Evolutionary conservation across 2,329 filamentous ascomycete genomes (phyloP).

Genomic region (Calonectria pauciramosa): DNA sequence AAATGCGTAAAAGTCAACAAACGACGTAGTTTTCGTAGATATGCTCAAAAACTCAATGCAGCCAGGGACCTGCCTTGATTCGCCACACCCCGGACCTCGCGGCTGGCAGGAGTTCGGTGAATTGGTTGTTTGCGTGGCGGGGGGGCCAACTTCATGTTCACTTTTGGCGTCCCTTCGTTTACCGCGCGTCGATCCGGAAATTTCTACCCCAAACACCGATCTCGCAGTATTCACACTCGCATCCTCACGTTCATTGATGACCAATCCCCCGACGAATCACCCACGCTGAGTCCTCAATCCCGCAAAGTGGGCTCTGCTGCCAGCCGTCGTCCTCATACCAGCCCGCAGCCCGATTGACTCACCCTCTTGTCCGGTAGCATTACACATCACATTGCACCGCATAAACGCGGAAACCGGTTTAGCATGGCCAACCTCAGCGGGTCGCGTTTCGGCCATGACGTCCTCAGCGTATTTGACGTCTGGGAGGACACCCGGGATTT

Average conservation of each 20-base stretch:
- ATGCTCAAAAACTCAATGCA: slow-evolving; percentile 7
- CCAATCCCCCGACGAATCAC: neutral
- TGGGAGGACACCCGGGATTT: slow-evolving; percentile 48
- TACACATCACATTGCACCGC: neutral
- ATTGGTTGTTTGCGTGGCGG: slow-evolving; percentile 1
- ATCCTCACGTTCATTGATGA: neutral
- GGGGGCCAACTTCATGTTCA: neutral
- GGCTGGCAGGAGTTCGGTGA: neutral
- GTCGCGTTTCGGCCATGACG: slow-evolving; percentile 42
- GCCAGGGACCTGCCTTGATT: slow-evolving; percentile 9
- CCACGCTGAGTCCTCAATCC: neutral
- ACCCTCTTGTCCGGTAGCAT: neutral
- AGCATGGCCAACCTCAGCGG: slow-evolving; percentile 29
- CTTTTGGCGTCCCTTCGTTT: neutral
- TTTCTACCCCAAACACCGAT: slow-evolving; percentile 13
- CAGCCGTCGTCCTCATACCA: neutral
- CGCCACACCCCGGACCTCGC: neutral
- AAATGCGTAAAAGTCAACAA: neutral
- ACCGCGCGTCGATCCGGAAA: slow-evolving; percentile 11
- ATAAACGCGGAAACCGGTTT: slow-evolving; percentile 16
- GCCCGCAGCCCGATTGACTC: neutral
- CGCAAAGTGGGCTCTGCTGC: neutral
- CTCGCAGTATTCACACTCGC: neutral
- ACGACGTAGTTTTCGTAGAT: neutral
- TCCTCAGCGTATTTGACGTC: slow-evolving; percentile 52